These are phyloP conservation scores for Aureobasidium sp. DNA, from an alignment of 2,329 filamentous ascomycete genomes.

Conservation along the genomic window DNA sequence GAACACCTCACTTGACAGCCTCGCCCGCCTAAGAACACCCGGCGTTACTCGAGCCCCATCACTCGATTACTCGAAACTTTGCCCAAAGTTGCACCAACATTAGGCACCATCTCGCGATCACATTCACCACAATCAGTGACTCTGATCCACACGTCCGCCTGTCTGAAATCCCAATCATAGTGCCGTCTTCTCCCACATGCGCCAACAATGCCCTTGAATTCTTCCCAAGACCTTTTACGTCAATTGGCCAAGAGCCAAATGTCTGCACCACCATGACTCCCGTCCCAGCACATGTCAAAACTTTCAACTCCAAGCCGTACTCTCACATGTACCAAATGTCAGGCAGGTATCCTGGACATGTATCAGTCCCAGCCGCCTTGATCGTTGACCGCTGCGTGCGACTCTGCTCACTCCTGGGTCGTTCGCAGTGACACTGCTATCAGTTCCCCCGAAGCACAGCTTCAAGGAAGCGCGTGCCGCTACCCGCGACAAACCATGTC, in stretches of 20 bases:
- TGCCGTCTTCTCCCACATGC: background rate
- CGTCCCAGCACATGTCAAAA: conserved; percentile 9
- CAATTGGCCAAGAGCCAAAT: background rate
- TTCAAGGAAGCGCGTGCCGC: background rate
- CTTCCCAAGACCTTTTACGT: background rate
- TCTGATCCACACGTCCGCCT: background rate
- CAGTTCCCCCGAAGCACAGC: background rate
- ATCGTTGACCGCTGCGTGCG: background rate
- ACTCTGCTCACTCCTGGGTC: background rate
- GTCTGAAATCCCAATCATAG: background rate
- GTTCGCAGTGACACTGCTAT: background rate
- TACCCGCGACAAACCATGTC: conserved; percentile 2
- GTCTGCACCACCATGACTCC: background rate
- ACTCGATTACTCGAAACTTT: background rate
- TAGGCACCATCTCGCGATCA: background rate
- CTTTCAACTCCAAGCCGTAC: background rate
- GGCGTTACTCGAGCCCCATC: background rate
- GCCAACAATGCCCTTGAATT: background rate
- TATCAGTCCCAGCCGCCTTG: background rate
- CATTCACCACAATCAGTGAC: background rate
- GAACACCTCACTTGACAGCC: background rate
- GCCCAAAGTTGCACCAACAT: conserved; percentile 1
- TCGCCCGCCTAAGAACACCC: background rate
- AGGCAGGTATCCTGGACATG: conserved; percentile 2
- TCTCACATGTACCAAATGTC: background rate